phyloP scores from a whole-genome alignment of 768 basidiomycete genomes.

The Termitomyces sp. region DNA sequence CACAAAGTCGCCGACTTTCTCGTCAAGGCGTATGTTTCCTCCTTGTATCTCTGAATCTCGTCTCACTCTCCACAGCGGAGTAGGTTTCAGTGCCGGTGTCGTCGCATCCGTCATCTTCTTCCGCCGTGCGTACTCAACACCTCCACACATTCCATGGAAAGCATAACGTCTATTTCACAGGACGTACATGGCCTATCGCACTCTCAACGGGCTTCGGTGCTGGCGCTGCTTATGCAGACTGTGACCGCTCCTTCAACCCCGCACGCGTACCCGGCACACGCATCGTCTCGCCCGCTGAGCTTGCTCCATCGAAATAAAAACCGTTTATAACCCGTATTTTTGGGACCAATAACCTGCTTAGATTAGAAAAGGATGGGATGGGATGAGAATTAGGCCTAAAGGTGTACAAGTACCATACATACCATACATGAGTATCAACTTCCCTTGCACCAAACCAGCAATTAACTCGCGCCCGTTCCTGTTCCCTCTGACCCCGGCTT shows the following conservation, averaged over 20 bases:
- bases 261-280: slow-evolving; percentile 83
- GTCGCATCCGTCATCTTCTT: slow-evolving; percentile 88
- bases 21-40: slow-evolving; percentile 71
- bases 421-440: neutral
- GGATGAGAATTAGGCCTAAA: neutral
- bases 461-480: neutral
- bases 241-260: slow-evolving; percentile 90
- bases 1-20: slow-evolving; percentile 68
- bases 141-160: neutral
- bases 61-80: slow-evolving; percentile 46
- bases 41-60: neutral
- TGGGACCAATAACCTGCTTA: neutral
- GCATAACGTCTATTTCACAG: slow-evolving; percentile 31
- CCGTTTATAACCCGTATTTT: no score
- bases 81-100: slow-evolving; percentile 87
- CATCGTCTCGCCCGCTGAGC: slow-evolving; percentile 46
- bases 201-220: slow-evolving; percentile 83
- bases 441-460: neutral
- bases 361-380: neutral
- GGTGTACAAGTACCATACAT: neutral
- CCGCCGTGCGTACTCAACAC: slow-evolving; percentile 59
- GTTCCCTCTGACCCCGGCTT: neutral
- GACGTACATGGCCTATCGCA: slow-evolving; percentile 90
- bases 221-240: slow-evolving; percentile 86
- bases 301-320: neutral